Base-by-base conservation (phyloP, 2,329 filamentous ascomycete species). In the Xenoacremonium recifei region DNA sequence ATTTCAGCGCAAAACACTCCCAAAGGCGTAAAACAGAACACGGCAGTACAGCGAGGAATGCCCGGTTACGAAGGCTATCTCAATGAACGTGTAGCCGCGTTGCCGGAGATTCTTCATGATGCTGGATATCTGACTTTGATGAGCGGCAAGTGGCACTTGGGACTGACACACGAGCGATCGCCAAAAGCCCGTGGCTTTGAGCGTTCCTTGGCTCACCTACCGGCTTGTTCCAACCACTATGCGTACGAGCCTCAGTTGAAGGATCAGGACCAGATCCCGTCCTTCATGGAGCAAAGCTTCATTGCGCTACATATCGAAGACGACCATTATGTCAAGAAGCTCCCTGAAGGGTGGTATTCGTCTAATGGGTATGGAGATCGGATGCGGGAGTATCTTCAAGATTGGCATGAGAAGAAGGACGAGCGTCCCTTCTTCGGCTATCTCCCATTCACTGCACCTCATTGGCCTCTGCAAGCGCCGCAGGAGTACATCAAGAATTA, bases 391-490 rank as follows among this genome's bases (percentile, higher is more conserved):
- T 74, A 70, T 25, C 61, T 75, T 3, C 42, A 47, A 10, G 53
- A 57, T 4, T 49, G 59, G 35, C 52, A 49, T 10, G 47, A 56
- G 3, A 50, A 50, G 4, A 55, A 62, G 17, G 48, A 47, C 19
- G 54, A 64, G 3, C 39, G 46, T 18, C 58, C 57, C 0, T 60
- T 59, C 45, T 57, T 63, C 37, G 53, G 46, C 4, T 61, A 56
- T 15, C 35, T 61, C 3, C 45, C 58, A 1, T 84, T 80, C 54
- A 79, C 78, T 0, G 79, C 80, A 0, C 79, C 79, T 4, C 80
- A 84, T 50, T 84, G 80, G 80, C 80, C 80, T 3, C 61, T 84
- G 2, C 80, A 84, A 52, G 78, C 78, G 0, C 77, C 79, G 0
- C 57, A 64, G 25, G 71, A 79, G 48, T 73, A 74, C 39, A 72